phyloP scores from a whole-genome alignment of 1,284 basidiomycete species.

The Cystobasidiaceae sp. region DNA sequence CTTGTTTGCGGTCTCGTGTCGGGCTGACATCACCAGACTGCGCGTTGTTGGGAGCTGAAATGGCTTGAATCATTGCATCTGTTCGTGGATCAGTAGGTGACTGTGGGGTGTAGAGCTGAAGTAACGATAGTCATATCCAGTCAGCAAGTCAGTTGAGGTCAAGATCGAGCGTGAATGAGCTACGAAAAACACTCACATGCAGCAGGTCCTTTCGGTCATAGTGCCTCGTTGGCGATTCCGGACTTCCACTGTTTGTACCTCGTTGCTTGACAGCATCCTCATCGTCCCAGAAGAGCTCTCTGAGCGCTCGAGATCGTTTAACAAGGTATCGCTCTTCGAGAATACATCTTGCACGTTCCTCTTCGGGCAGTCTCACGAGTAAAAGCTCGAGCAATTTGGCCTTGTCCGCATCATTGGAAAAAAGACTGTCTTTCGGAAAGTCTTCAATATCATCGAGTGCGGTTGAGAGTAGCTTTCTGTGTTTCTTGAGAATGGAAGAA shows the following conservation, averaged over 20 bases:
- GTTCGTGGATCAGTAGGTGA: neutral
- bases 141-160: neutral
- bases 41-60: neutral
- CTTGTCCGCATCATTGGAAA: neutral
- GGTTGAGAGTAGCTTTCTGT: conserved; percentile 10
- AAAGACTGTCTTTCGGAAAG: neutral
- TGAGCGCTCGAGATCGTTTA: neutral
- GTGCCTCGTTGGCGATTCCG: neutral
- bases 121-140: neutral
- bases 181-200: neutral
- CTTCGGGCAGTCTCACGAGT: neutral
- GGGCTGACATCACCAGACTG: too few species aligned
- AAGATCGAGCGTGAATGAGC: neutral
- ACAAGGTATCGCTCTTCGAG: conserved; percentile 14
- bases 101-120: neutral
- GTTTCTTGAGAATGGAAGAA: neutral
- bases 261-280: neutral
- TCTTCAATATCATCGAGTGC: conserved; percentile 1
- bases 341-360: conserved; percentile 11
- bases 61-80: neutral
- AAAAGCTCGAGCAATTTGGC: neutral
- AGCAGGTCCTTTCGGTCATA: neutral
- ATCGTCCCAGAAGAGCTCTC: neutral
- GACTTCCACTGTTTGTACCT: neutral
- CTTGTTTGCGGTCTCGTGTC: neutral